Conservation (phyloP, 2,329 filamentous ascomycete species). For the Boeremia lycopersici region DNA sequence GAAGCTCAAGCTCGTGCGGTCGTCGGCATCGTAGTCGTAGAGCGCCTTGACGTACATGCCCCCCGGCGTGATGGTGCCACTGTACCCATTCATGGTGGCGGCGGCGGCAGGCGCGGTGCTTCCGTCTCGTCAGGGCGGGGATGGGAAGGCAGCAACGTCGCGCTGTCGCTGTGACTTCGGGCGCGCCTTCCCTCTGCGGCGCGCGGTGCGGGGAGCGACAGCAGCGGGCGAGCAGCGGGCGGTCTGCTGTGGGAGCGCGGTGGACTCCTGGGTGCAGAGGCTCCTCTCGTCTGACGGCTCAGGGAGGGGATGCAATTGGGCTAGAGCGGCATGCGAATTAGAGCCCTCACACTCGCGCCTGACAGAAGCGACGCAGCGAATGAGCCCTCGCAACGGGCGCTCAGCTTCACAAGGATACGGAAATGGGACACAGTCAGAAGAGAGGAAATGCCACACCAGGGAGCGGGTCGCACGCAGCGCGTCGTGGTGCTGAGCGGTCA, state of each 20-base stretch:
- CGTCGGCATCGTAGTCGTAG: slow-evolving; percentile 95
- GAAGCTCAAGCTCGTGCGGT: slow-evolving; percentile 95
- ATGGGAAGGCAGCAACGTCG: slow-evolving; percentile 15
- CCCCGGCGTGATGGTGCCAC: slow-evolving; percentile 56
- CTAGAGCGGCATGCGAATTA: slow-evolving; percentile 44
- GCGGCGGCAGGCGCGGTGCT: slow-evolving; percentile 19
- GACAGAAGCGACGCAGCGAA: slow-evolving; percentile 34
- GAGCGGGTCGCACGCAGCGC: slow-evolving; percentile 24
- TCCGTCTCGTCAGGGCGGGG: slow-evolving; percentile 11
- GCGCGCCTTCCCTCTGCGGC: slow-evolving; percentile 26
- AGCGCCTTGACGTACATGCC: slow-evolving; percentile 90
- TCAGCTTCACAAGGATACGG: slow-evolving; percentile 18
- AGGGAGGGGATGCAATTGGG: slow-evolving; percentile 41
- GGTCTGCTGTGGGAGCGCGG: slow-evolving; percentile 21
- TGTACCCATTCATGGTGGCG: slow-evolving; percentile 57
- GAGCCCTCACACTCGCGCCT: slow-evolving; percentile 43
- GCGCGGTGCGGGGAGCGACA: slow-evolving; percentile 17
- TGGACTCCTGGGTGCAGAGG: slow-evolving; percentile 25
- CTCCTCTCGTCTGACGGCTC: slow-evolving; percentile 34
- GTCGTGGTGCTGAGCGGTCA: slow-evolving; percentile 25
- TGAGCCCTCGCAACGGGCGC: slow-evolving; percentile 28
- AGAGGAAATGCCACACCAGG: slow-evolving; percentile 28
- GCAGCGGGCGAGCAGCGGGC: slow-evolving; percentile 22
- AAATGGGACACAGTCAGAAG: slow-evolving; percentile 19
- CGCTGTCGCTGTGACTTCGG: slow-evolving; percentile 7